Evolutionary conservation across 495 filamentous ascomycete genomes (phyloP).

Genomic region (Neurospora africana): DNA sequence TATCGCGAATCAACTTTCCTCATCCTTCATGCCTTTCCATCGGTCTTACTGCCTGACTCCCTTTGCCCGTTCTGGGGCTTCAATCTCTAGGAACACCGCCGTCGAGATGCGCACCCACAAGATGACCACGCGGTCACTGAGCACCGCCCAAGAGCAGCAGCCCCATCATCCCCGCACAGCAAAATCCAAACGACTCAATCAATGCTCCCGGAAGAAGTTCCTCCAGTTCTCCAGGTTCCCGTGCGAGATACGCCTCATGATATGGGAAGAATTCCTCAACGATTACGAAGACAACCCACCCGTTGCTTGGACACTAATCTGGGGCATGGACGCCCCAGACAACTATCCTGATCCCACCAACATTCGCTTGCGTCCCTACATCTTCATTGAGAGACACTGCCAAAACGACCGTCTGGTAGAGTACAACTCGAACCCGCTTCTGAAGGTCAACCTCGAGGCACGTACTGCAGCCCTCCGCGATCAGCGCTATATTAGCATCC

Average conservation of each 20-base stretch:
- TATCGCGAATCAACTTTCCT: neutral
- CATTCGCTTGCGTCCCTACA: neutral
- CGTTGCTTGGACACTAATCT: neutral
- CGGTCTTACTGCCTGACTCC: neutral
- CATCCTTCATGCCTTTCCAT: neutral
- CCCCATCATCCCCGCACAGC: neutral
- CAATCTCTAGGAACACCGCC: neutral
- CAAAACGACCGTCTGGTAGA: neutral
- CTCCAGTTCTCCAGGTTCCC: neutral
- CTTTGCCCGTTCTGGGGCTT: neutral
- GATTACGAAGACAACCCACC: neutral
- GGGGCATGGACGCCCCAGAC: neutral
- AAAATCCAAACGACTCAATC: neutral
- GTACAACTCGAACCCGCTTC: neutral
- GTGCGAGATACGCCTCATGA: neutral
- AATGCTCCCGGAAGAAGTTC: neutral
- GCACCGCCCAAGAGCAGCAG: neutral
- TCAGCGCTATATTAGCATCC: neutral
- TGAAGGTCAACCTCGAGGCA: neutral
- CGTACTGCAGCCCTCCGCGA: neutral
- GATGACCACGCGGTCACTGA: neutral
- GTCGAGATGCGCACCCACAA: neutral
- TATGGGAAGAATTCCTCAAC: neutral
- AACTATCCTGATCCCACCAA: neutral
- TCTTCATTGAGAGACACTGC: neutral